Base-by-base conservation (phyloP, 768 basidiomycete species). In the Lanmaoa pseudosensibilis region DNA sequence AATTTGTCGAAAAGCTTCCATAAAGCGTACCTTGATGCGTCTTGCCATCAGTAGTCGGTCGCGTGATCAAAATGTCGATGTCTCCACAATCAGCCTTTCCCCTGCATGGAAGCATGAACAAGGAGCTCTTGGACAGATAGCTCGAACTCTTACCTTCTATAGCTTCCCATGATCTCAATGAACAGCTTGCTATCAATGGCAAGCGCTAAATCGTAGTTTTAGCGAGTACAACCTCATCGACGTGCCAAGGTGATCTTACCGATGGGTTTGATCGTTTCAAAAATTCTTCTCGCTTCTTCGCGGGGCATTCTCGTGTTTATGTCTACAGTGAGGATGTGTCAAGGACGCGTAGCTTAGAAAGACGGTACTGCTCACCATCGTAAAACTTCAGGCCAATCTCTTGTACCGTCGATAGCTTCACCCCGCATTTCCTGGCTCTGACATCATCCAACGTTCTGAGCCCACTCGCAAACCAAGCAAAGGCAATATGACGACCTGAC, bases 131-230 rank as follows among this genome's bases (percentile, higher is more conserved):
- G 32, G n/a, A 48, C 11, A 16, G 53, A 46, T 25, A 2, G 47
- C n/a, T 40, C 23, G 9, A 40, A 57, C 7, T 48, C 41, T 58
- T 64, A 83, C 88, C 91, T 79, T 63, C 94, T 75, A 69, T 87
- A 98, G 60, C 91, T 93, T 1, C 94, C 95, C 94, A 96, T 95
- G 46, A 95, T 87, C 48, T 94, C 86, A 11, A 97, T 73, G 64
- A 82, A 85, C 25, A 95, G 66, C 50, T 82, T 81, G 6, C 82
- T 73, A 65, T 95, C 94, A 33, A 96, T 78, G 2, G 71, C 73
- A 11, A 89, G 77, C 3, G 91, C 93, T 92, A 58, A 5, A n/a
- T 13, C 52, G 41, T 8, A 4, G 38, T 46, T 41, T 60, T 27
- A 45, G 40, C 25, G 19, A 13, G 19, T 6, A 37, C 1, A 16